Evolutionary conservation across 2,329 filamentous ascomycete species (phyloP), one percentile per base, ranked within the genome.

Genomic region (Thelonectria rubi): DNA sequence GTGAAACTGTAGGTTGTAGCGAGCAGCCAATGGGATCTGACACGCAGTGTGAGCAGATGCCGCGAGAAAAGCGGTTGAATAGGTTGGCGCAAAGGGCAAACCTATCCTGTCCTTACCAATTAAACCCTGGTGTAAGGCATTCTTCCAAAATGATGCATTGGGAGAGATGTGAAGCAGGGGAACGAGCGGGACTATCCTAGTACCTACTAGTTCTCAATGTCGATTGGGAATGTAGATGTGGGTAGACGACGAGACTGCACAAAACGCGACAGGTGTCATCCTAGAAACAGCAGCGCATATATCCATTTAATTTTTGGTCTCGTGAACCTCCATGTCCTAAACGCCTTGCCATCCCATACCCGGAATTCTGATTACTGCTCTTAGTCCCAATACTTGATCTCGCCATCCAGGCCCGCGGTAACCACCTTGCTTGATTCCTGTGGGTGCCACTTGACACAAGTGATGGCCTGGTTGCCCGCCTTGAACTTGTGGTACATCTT

Each of bases 401-500:
- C 83, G 5, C 95, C 94, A 72, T 97, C 93, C 78, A 96, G 78
- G 18, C 95, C 95, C 12, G 93, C 96, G 30, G 94, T 96, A 2
- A 90, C 91, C 37, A 98, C 88, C 83, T 97, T 97, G 74, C 91
- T 95, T 17, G 91, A 95, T 83, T 99, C 95, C 79, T 97, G 91
- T n/a, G 94, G 93, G 78, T 98, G 94, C 94, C 95, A 99, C 75
- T 91, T 91, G 60, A 95, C 87, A 68, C 90, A 92, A n/a, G 93
- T 92, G 56, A 97, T 84, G 5, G 94, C 88, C 55, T 90, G 87
- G 56, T 93, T 93, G 61, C 92, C 88, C 21, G 93, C 94, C 78
- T 91, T 87, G 67, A 99, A 88, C 84, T 98, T 98, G 80, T 97
- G 93, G 79, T 93, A 97, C 93, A 99, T 94, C 81, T 97, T 98